Evolutionary conservation across 495 filamentous ascomycete genomes (phyloP), one percentile per base, ranked within the genome.

Genomic region (Penicillium dipodomyicola): DNA sequence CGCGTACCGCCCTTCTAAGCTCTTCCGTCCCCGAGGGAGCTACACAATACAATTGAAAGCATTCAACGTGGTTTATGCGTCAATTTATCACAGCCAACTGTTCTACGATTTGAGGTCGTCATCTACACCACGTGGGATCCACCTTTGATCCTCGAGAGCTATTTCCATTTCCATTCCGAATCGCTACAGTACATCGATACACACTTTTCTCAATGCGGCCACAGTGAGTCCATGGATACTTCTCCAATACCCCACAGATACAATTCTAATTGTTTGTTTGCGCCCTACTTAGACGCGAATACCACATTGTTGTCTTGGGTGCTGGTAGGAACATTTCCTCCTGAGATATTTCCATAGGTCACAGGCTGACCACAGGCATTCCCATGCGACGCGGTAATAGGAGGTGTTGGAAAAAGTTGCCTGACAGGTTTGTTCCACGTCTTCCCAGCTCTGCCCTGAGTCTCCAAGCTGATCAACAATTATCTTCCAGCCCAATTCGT

Each of bases 331-430:
- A 33, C 52, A 32, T 40, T 27, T 27, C 14, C 17, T 54, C 29
- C 52, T 32, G 30, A 46, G 20, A 45, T 35, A 25, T 47, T 54
- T 3, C 29, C 42, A 39, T 46, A 15, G 52, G 42, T 44, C 43
- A 54, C n/a, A 35, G 52, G 54, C 59, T 64, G 54, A 55, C 37
- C 35, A 29, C 30, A 43, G 48, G 22, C 48, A 57, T 54, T 54
- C 42, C 22, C 19, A 29, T 54, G 52, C 43, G 45, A 22, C 30
- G 49, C 35, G 32, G 39, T 27, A 57, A 59, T 64, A 95, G 92
- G 94, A 72, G 94, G 94, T 66, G 94, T 98, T 60, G 94, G 94
- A 56, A 98, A 98, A 77, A 96, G 91, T 70, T 97, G 94, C 80
- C 81, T 97, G 62, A 97, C 94, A 75, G 93, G 93, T 97, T 82